Percentiles rank a stretch among this genome's conserved stretches.
phyloP scores from a whole-genome alignment of 345 rosid species.

The Jatropha curcas region DNA sequence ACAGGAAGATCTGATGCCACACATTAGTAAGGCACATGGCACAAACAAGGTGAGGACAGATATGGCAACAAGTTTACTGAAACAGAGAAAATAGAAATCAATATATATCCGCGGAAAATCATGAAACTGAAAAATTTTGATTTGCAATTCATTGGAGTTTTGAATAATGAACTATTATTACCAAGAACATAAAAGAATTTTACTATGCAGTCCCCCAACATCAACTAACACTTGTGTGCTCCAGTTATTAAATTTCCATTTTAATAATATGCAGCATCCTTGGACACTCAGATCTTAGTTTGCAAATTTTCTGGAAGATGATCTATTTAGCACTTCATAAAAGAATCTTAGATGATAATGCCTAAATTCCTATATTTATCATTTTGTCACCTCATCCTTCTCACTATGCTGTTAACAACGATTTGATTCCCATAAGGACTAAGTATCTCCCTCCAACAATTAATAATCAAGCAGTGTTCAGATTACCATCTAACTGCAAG shows the following conservation, averaged over 20 bases:
- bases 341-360: not conserved
- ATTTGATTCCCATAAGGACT: not conserved
- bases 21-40: not conserved
- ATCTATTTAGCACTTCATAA: not conserved
- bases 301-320: not conserved
- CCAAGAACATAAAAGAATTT: not conserved
- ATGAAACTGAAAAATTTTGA: slow-evolving; percentile 8
- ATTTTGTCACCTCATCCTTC: not conserved
- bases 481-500: not conserved
- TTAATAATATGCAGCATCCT: not conserved
- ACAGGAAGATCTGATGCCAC: not conserved
- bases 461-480: not conserved
- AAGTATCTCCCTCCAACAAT: not conserved
- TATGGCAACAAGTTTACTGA: not conserved
- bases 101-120: not conserved
- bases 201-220: not conserved
- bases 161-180: not conserved
- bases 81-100: not conserved
- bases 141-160: not conserved
- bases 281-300: not conserved
- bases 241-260: not conserved
- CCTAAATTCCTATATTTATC: not conserved
- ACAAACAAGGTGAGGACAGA: not conserved
- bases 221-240: no score
- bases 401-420: not conserved